phyloP scores from a whole-genome alignment of 2,329 filamentous ascomycete genomes.

The Albophoma yamanashiensis region DNA sequence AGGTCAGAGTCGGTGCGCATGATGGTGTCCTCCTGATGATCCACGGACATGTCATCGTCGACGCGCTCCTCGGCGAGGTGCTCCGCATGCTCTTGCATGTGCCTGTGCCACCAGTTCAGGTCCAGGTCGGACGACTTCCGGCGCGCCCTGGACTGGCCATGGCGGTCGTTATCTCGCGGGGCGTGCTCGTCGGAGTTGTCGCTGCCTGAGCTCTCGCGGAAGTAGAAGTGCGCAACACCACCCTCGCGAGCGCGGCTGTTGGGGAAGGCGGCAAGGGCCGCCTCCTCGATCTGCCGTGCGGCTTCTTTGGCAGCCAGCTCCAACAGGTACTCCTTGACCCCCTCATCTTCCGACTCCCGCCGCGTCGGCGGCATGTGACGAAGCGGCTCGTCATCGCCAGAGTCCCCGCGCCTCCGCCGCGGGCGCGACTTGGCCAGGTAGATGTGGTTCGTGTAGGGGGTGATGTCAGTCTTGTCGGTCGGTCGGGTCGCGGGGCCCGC shows the following conservation, averaged over 20 bases:
- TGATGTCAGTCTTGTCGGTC: slow-evolving; percentile 63
- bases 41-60: slow-evolving; percentile 12
- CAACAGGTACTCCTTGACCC: slow-evolving; percentile 66
- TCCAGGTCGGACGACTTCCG: slow-evolving; percentile 53
- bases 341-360: slow-evolving; percentile 64
- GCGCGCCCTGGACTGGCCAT: slow-evolving; percentile 23
- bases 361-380: slow-evolving; percentile 31
- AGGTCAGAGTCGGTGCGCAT: slow-evolving; percentile 29
- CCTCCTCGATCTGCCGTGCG: slow-evolving; percentile 68
- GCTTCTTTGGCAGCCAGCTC: slow-evolving; percentile 71
- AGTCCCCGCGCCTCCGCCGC: slow-evolving; percentile 21
- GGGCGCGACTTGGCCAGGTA: slow-evolving; percentile 33
- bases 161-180: slow-evolving; percentile 18
- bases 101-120: slow-evolving; percentile 64
- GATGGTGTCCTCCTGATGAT: slow-evolving; percentile 10
- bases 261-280: slow-evolving; percentile 66
- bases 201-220: slow-evolving; percentile 52
- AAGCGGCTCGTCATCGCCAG: slow-evolving; percentile 15
- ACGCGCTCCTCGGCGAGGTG: slow-evolving; percentile 41
- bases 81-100: slow-evolving; percentile 71
- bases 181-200: slow-evolving; percentile 33
- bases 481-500: slow-evolving; percentile 49
- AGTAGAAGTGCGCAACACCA: slow-evolving; percentile 60
- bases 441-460: slow-evolving; percentile 51
- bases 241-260: slow-evolving; percentile 60